phyloP scores from a whole-genome alignment of 2,329 filamentous ascomycete genomes.

The Trichocomaceae sp. region DNA sequence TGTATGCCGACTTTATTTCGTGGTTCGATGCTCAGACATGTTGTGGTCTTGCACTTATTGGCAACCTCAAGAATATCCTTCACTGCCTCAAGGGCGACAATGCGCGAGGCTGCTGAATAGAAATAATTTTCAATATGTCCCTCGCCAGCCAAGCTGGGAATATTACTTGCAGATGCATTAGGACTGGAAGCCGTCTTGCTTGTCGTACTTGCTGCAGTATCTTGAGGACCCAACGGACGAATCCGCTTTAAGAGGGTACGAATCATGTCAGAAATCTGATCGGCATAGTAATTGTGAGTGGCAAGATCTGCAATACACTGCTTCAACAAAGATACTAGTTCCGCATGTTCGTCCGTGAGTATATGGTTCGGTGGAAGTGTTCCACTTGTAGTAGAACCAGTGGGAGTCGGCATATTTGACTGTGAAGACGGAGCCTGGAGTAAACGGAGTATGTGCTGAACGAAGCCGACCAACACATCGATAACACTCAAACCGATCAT shows the following conservation, averaged over 20 bases:
- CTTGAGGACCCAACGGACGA: conserved; percentile 54
- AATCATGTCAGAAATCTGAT: conserved; percentile 94
- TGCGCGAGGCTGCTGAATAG: conserved; percentile 55
- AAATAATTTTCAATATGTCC: conserved; percentile 53
- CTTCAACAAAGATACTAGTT: conserved; percentile 65
- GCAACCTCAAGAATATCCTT: conserved; percentile 77
- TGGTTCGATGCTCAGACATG: conserved; percentile 56
- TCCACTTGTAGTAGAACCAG: conserved; percentile 16
- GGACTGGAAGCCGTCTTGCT: conserved; percentile 47
- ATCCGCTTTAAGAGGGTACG: conserved; percentile 69
- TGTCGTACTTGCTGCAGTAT: conserved; percentile 35
- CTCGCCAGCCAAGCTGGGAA: conserved; percentile 46
- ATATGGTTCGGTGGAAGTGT: conserved; percentile 17
- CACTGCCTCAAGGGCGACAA: conserved; percentile 66
- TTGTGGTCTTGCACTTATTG: conserved; percentile 57
- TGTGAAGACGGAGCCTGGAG: conserved; percentile 54
- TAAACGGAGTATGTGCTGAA: conserved; percentile 73
- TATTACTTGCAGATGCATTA: conserved; percentile 37
- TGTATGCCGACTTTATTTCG: conserved; percentile 70
- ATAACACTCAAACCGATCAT: conserved; percentile 94
- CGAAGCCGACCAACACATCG: conserved; percentile 79
- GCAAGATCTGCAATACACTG: conserved; percentile 83
- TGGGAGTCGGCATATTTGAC: conserved; percentile 7
- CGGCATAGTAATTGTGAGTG: conserved; percentile 93
- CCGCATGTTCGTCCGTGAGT: conserved; percentile 29